Percentiles rank a stretch among this genome's conserved stretches.
Conservation (phyloP, 305 asterid species). For the Solanum hybrid region DNA sequence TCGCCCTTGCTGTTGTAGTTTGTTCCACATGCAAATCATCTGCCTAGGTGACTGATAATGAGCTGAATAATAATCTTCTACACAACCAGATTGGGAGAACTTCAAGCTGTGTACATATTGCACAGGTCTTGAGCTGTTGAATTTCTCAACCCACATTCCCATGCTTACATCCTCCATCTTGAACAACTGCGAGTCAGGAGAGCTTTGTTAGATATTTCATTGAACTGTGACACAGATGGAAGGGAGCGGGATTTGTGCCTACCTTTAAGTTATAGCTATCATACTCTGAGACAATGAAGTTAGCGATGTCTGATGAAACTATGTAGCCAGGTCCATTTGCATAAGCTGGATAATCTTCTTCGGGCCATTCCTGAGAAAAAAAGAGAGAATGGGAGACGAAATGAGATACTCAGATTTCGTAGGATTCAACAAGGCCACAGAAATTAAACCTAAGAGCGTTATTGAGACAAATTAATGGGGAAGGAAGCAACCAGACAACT, state of each 20-base stretch:
- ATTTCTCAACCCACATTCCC: conserved; percentile 91
- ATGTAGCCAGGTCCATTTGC: conserved; percentile 92
- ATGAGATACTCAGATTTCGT: neutral
- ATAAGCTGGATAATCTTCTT: conserved; percentile 77
- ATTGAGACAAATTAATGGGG: neutral
- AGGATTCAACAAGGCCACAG: neutral
- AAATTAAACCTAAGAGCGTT: neutral
- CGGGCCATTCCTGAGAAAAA: conserved; percentile 72
- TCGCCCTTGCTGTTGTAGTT: conserved; percentile 41
- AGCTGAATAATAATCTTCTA: conserved; percentile 70
- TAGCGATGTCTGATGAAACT: conserved; percentile 67
- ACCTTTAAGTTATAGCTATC: conserved; percentile 56
- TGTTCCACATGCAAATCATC: conserved; percentile 89
- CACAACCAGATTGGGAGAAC: conserved; percentile 90
- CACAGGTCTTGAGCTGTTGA: conserved; percentile 45
- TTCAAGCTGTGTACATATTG: conserved; percentile 80
- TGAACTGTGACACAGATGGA: neutral
- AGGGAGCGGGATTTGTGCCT: neutral
- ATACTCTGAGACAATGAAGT: conserved; percentile 44
- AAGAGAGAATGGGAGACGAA: neutral
- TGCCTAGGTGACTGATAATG: conserved; percentile 95
- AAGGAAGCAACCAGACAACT: neutral
- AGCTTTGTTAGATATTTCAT: neutral
- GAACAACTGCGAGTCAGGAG: conserved; percentile 43
- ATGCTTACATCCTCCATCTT: conserved; percentile 91